These are phyloP conservation scores for Tolypocladium ovalisporum DNA, from an alignment of 2,329 filamentous ascomycete genomes.

Conservation along the genomic window DNA sequence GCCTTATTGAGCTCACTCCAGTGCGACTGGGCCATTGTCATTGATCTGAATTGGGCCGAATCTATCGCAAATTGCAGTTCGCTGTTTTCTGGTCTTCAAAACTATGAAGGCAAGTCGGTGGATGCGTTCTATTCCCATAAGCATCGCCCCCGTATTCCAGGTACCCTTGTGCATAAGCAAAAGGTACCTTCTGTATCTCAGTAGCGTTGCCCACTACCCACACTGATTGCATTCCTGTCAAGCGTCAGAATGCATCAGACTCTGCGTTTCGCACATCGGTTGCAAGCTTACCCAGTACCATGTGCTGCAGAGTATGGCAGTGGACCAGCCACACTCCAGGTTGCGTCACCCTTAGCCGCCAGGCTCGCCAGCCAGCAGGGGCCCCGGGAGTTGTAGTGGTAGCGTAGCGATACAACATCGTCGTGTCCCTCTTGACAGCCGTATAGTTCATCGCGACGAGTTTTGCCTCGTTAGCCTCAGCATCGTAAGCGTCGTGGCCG, in stretches of 20 bases:
- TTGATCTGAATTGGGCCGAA: neutral
- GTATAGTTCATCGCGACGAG: neutral
- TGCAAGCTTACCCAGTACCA: conserved; percentile 32
- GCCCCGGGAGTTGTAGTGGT: conserved; percentile 25
- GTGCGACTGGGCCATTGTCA: too few species aligned
- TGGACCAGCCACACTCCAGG: conserved; percentile 51
- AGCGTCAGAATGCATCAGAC: neutral
- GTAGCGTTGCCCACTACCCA: conserved; percentile 14
- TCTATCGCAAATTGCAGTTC: too few species aligned
- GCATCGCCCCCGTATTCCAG: conserved; percentile 32
- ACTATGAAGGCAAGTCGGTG: neutral
- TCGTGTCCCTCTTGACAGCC: neutral
- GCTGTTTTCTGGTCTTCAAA: neutral
- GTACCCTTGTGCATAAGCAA: conserved; percentile 27
- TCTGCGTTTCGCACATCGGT: too few species aligned
- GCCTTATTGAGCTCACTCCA: too few species aligned
- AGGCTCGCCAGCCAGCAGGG: conserved; percentile 47
- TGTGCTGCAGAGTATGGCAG: conserved; percentile 47
- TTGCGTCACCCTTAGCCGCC: conserved; percentile 35
- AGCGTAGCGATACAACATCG: conserved; percentile 30
- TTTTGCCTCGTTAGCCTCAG: neutral
- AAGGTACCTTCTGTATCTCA: conserved; percentile 8
- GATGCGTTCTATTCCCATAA: conserved; percentile 24
- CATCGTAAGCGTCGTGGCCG: conserved; percentile 4
- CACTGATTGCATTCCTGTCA: conserved; percentile 13